Conservation (phyloP, 495 filamentous ascomycete genomes). For the Penicillium daleae region DNA sequence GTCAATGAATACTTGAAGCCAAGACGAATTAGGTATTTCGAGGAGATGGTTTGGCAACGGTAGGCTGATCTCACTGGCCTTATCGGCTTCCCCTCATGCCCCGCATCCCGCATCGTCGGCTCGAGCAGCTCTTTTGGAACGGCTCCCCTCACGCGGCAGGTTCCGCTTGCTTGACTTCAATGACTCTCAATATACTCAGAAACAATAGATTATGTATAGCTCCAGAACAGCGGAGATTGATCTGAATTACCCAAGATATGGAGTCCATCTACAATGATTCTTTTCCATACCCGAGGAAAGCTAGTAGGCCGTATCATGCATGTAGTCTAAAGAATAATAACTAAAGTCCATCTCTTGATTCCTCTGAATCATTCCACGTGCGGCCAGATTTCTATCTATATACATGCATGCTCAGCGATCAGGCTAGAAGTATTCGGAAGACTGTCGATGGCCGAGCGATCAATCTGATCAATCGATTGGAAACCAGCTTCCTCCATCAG, state of each 20-base stretch:
- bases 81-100: slow-evolving; percentile 31
- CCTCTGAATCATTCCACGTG: background rate
- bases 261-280: too few species aligned
- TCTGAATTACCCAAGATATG: too few species aligned
- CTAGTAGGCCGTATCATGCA: too few species aligned
- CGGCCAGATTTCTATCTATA: background rate
- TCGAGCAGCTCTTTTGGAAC: slow-evolving; percentile 12
- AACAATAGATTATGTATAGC: background rate
- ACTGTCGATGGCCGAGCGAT: slow-evolving; percentile 22
- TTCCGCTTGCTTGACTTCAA: background rate
- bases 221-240: too few species aligned
- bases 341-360: background rate
- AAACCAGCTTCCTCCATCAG: slow-evolving; percentile 68
- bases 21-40: slow-evolving; percentile 20
- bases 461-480: slow-evolving; percentile 17
- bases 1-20: background rate
- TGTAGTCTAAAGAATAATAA: too few species aligned
- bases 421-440: slow-evolving; percentile 13
- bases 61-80: slow-evolving; percentile 2
- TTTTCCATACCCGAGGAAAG: too few species aligned
- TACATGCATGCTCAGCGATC: background rate
- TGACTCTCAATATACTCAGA: background rate
- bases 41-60: slow-evolving; percentile 16
- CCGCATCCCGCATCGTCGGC: slow-evolving; percentile 30
- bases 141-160: background rate